These are phyloP conservation scores for Penicillium sp. DNA, from an alignment of 2,329 filamentous ascomycete genomes.

Conservation along the genomic window DNA sequence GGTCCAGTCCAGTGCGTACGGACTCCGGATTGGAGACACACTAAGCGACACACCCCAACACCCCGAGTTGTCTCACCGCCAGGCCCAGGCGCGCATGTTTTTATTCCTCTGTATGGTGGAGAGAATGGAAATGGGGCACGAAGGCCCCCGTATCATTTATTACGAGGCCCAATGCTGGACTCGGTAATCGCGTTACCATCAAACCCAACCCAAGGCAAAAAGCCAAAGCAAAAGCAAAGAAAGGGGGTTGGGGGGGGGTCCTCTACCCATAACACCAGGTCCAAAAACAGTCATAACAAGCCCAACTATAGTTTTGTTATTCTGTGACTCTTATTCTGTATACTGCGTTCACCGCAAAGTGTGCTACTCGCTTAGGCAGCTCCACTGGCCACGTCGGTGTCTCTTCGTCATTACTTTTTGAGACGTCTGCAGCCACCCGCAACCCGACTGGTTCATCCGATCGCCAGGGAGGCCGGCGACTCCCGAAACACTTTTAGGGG, in stretches of 20 bases:
- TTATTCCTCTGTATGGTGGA: neutral
- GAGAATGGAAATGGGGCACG: neutral
- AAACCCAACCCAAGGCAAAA: neutral
- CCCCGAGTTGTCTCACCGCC: neutral
- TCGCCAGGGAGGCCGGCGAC: conserved; percentile 8
- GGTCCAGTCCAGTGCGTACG: neutral
- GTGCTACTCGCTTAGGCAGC: conserved; percentile 22
- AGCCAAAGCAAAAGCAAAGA: neutral
- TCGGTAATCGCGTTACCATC: neutral
- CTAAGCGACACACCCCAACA: conserved; percentile 1
- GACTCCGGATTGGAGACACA: neutral
- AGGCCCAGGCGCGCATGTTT: neutral
- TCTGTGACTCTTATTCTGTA: too few relatives aligned
- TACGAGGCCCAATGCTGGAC: neutral
- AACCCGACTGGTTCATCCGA: conserved; percentile 37
- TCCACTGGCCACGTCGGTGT: conserved; percentile 26
- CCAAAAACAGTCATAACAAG: neutral
- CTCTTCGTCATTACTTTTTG: conserved; percentile 23
- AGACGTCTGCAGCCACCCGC: conserved; percentile 50
- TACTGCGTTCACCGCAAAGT: conserved; percentile 23
- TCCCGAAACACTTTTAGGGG: conserved; percentile 1
- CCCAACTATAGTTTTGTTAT: neutral
- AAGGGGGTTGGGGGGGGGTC: neutral
- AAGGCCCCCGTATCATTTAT: neutral
- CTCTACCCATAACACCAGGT: neutral